Base-by-base conservation (phyloP, 2,329 filamentous ascomycete genomes). In the Sporothrix sp. region DNA sequence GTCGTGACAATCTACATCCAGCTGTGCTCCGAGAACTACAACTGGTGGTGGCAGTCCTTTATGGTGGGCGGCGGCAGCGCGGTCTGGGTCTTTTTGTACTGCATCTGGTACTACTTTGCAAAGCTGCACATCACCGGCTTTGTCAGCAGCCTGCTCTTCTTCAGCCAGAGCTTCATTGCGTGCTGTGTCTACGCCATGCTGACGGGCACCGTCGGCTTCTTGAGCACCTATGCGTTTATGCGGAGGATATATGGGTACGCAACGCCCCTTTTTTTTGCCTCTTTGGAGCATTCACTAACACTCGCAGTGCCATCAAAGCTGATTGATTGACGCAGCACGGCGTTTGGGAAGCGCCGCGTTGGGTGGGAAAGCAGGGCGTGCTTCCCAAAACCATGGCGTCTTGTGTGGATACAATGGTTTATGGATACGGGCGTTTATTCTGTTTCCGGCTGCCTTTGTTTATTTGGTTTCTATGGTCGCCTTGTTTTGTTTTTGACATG, bases 11-110 rank as follows among this genome's bases (percentile, higher is more conserved):
- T 88, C 14, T 94, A 95, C 66, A 77, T 86, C 43, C 84, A 87
- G 67, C 78, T 95, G 16, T 91, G 87, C 68, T 75, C 80, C 2
- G 88, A 94, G 75, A 89, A 94, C 65, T 84, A 93, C 67, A 78
- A 87, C 64, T 95, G 88, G 88, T 93, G 86, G 86, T 94, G 87
- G 87, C 85, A 87, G 64, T 87, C 84, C 47, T 93, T 95, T 69
- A 68, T 87, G 44, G 78, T 89, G 8, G 88, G 88, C 39, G 84
- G 83, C 43, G 80, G 82, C 58, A 87, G 82, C 58, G 79, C 84
- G 7, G 65, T 87, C 54, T 95, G 87, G 87, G 79, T 95, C 33
- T 93, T 91, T 63, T 64, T 79, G 33, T 94, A 93, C 69, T 87
- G 85, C 64, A 71, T 83, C 45, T 95, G 86, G 82, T 94, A 91